Base-by-base conservation (phyloP, 495 filamentous ascomycete species). In the Melanomma pulvis-pyrius region DNA sequence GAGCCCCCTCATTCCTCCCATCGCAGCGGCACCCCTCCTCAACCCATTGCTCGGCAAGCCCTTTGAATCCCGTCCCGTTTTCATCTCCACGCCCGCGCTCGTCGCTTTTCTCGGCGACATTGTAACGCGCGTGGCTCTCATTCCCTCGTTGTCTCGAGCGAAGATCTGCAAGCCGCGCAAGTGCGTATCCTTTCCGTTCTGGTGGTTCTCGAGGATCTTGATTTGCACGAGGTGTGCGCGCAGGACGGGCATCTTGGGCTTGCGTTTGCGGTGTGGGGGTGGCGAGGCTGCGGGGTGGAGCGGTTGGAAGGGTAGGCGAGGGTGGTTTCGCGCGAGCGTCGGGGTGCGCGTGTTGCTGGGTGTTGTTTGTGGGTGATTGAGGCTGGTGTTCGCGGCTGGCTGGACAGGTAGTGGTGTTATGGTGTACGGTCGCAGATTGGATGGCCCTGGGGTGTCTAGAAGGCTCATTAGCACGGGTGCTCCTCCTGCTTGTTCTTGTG, bases 121-220 rank as follows among this genome's bases (percentile, higher is more conserved):
- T 4, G 1, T 39, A 11, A 21, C 50, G 26, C 34, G 2, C 17
- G 32, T 55, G 26, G 5, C 75, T 49, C 39, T 4, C 15, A 34
- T 36, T 51, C 50, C 21, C 44, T 69, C 59, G 39, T 85, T 82
- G 67, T 97, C 92, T 46, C 82, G 77, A 5, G 91, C 90, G 74
- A 92, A 98, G 26, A 98, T 86, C 82, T 97, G 93, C 74, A 98
- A 82, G 0, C 91, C 93, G 39, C 94, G 87, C 44, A 98, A 86
- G 82, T 98, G 94, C 2, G 94, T 98, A 75, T 98, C 94, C 74
- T 98, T 98, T 59, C 94, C 94, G 76, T 98, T 98, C 81, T 98
- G 94, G 78, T 98, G 94, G 71, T 98, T 98, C 79, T 97, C 96
- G 61, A 91, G 83, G 67, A 98, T 84, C 54, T 86, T 84, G 55